Base-by-base conservation (phyloP, 2,329 filamentous ascomycete species). In the Sporothrix pallida region DNA sequence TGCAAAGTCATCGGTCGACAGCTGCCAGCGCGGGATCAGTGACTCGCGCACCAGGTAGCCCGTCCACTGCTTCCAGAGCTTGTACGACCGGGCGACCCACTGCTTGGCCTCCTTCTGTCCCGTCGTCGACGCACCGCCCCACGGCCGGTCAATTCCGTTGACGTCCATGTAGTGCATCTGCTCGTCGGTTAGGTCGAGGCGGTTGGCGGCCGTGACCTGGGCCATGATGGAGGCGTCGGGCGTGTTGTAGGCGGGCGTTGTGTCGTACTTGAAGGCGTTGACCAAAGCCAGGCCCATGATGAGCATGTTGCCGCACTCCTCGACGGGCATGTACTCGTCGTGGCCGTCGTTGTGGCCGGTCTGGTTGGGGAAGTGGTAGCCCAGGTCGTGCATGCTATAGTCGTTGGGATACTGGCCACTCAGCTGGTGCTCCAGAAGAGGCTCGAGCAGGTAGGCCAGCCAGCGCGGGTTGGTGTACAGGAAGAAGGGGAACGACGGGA, bases 401-500 rank as follows among this genome's bases (percentile, higher is more conserved):
- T 90, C 86, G 79, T 95, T 95, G 6, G 93, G 93, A 79, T 95
- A 96, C 79, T 94, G 91, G 1, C 92, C 92, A 78, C 91, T 93
- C 46, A 93, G 82, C 84, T 92, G 92, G 80, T 95, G 91, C 81
- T 95, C 93, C 62, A 95, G 86, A 42, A 95, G 84, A 6, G 93
- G 93, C 80, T 95, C 92, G 3, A 95, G 83, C 2, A 95, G 84
- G 78, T 94, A 94, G 0, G 90, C 91, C 69, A 94, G 83, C 92
- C 92, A 94, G 74, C 89, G 86, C 1, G 93, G 93, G 77, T 94
- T 94, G 9, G 92, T 94, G 79, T 95, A 95, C 15, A 95, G 81
- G 83, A 95, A 95, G 85, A 95, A 95, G 0, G 93, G 92, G 81
- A 93, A 94, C 0, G 92, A 87, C 0, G 93, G 93, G 83, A 93